phyloP scores from a whole-genome alignment of 148 eudicot species.

The Cornus controversa region DNA sequence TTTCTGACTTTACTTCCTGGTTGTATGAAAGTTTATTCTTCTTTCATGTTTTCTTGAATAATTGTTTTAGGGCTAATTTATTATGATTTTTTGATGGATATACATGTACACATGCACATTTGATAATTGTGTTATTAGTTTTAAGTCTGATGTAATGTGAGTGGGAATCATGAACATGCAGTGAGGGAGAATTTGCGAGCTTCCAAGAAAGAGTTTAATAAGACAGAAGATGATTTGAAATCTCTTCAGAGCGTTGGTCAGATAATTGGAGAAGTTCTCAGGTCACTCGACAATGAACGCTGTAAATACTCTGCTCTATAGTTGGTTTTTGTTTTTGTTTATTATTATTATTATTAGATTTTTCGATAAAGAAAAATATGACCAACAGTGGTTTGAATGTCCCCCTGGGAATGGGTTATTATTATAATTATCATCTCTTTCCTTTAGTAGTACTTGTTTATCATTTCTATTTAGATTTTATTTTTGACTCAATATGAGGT shows the following conservation, averaged over 20 bases:
- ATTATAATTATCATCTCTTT: neutral
- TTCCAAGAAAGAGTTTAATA: constrained; percentile 80
- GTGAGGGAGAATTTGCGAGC: constrained; percentile 69
- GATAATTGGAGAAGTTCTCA: constrained; percentile 95
- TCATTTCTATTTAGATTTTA: neutral
- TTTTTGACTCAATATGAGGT: too few relatives aligned
- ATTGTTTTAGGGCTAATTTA: too few relatives aligned
- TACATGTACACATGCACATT: neutral
- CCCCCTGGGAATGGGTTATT: too few relatives aligned
- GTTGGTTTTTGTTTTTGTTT: neutral
- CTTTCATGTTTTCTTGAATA: neutral
- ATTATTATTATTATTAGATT: too few relatives aligned
- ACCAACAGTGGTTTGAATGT: too few relatives aligned
- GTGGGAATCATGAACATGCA: constrained; percentile 25
- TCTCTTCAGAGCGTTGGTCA: constrained; percentile 99
- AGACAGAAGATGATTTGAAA: constrained; percentile 96
- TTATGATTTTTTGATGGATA: too few relatives aligned
- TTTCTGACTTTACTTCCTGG: too few relatives aligned
- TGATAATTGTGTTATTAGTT: neutral
- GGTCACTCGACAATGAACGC: constrained; percentile 96
- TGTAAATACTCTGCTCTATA: constrained; percentile 41
- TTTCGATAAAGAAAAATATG: too few relatives aligned
- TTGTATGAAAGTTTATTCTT: too few relatives aligned
- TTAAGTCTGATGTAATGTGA: neutral
- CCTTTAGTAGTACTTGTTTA: neutral